Conservation (phyloP, 352 stramenopile genomes). For the Globisporangium cystogenes region DNA sequence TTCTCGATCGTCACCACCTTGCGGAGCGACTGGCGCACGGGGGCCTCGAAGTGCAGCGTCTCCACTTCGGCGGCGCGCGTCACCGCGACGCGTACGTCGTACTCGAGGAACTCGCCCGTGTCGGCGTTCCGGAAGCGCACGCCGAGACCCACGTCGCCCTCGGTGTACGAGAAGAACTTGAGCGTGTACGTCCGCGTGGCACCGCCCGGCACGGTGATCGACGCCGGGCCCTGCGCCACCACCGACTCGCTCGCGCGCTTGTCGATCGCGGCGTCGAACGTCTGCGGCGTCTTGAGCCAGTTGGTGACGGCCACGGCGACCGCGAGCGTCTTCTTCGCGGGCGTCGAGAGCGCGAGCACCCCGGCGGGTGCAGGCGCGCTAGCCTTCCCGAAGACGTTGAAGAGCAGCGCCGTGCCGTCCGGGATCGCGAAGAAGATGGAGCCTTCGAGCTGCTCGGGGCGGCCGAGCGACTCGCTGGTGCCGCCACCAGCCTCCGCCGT, state of each 20-base stretch:
- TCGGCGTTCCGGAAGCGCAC: slow-evolving; percentile 80
- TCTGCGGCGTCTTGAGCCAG: slow-evolving; percentile 82
- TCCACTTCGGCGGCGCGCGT: slow-evolving; percentile 61
- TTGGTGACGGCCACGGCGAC: slow-evolving; percentile 82
- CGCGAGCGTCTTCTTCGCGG: slow-evolving; percentile 73
- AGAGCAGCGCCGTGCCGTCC: slow-evolving; percentile 85
- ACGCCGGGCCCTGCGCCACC: slow-evolving; percentile 58
- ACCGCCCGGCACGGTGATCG: slow-evolving; percentile 54
- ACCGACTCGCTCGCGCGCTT: slow-evolving; percentile 36
- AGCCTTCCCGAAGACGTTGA: slow-evolving; percentile 80
- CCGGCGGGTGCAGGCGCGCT: slow-evolving; percentile 36
- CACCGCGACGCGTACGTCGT: slow-evolving; percentile 55
- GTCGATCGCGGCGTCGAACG: slow-evolving; percentile 67
- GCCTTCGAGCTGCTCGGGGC: slow-evolving; percentile 56
- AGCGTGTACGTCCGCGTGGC: slow-evolving; percentile 75
- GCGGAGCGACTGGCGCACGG: slow-evolving; percentile 76
- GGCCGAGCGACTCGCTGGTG: slow-evolving; percentile 17
- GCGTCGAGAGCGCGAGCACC: slow-evolving; percentile 36
- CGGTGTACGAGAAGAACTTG: slow-evolving; percentile 87
- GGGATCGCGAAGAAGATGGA: slow-evolving; percentile 90
- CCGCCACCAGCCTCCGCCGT: slow-evolving; percentile 25
- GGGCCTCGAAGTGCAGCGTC: slow-evolving; percentile 75
- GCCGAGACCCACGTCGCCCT: slow-evolving; percentile 41
- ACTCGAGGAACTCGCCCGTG: slow-evolving; percentile 83
- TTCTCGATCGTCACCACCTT: slow-evolving; percentile 90